phyloP scores from a whole-genome alignment of 345 rosid genomes.

The Dipteronia sinensis region DNA sequence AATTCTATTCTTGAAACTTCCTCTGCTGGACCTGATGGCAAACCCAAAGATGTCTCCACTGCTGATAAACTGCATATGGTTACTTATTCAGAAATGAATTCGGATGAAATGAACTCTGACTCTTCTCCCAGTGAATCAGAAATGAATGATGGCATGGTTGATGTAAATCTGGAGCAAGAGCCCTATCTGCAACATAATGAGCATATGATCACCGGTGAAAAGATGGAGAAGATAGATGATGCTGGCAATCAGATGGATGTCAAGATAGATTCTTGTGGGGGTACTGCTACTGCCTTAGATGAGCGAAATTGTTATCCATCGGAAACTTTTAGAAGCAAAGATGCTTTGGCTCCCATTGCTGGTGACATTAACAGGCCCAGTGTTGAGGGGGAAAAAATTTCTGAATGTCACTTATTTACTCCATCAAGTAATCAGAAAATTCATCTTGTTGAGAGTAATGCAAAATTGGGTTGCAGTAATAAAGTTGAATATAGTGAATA shows the following conservation, averaged over 20 bases:
- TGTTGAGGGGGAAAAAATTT: conserved; percentile 33
- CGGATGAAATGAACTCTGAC: conserved; percentile 44
- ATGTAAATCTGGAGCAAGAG: conserved; percentile 31
- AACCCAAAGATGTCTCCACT: conserved; percentile 25
- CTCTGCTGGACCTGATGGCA: conserved; percentile 29
- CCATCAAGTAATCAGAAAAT: conserved; percentile 10
- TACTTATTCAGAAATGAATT: conserved; percentile 29
- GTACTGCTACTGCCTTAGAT: conserved; percentile 20
- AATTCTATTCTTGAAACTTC: conserved; percentile 59
- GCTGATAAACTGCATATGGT: conserved; percentile 31
- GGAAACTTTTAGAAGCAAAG: conserved; percentile 25
- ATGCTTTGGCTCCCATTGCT: conserved; percentile 21
- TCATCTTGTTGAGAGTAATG: conserved; percentile 23
- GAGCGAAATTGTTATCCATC: conserved; percentile 27
- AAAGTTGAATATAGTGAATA: not conserved
- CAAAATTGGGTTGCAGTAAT: conserved; percentile 12
- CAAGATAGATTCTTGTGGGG: conserved; percentile 30
- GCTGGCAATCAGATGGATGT: conserved; percentile 29
- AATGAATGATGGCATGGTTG: conserved; percentile 29
- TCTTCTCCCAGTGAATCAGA: conserved; percentile 37
- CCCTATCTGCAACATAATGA: conserved; percentile 25
- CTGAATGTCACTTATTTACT: conserved; percentile 18
- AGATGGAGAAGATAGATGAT: conserved; percentile 31
- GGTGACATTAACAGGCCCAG: conserved; percentile 28
- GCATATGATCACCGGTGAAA: conserved; percentile 26